These are phyloP conservation scores for Suillus lakei DNA, from an alignment of 768 basidiomycete genomes.

Conservation along the genomic window DNA sequence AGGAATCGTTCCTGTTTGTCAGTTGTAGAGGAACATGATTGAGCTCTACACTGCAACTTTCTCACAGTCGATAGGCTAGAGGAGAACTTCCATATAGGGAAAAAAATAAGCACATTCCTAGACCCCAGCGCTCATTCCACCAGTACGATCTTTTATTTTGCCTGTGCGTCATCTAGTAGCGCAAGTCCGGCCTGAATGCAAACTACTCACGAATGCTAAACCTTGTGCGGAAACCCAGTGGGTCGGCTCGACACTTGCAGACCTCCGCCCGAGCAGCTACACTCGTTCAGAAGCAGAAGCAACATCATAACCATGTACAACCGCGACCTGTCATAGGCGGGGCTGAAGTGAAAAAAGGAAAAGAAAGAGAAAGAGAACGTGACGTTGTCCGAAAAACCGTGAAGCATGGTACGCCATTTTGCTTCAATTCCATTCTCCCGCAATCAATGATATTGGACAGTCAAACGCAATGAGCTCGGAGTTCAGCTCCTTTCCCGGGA, in stretches of 20 bases:
- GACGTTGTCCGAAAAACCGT: not conserved
- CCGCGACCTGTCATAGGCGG: not conserved
- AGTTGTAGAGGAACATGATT: no score
- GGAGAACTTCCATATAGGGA: no score
- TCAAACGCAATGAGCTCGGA: conserved; percentile 85
- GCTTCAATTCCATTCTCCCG: not conserved
- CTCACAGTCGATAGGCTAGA: no score
- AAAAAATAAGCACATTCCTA: no score
- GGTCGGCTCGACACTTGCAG: conserved; percentile 12
- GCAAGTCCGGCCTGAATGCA: not conserved
- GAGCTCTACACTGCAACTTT: no score
- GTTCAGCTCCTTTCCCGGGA: conserved; percentile 87
- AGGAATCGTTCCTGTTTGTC: no score
- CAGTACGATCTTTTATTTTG: not conserved
- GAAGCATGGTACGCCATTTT: conserved; percentile 13
- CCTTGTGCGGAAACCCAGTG: conserved; percentile 10
- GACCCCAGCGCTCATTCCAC: not conserved
- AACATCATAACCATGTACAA: not conserved
- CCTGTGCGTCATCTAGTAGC: not conserved
- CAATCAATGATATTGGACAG: conserved; percentile 32
- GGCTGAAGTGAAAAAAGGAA: not conserved
- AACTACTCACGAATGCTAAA: conserved; percentile 13
- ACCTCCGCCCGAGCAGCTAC: conserved; percentile 11
- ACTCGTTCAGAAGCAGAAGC: conserved; percentile 6
- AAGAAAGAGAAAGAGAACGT: not conserved